phyloP scores from a whole-genome alignment of 2,329 filamentous ascomycete species.

The Cercospora brassicicola region DNA sequence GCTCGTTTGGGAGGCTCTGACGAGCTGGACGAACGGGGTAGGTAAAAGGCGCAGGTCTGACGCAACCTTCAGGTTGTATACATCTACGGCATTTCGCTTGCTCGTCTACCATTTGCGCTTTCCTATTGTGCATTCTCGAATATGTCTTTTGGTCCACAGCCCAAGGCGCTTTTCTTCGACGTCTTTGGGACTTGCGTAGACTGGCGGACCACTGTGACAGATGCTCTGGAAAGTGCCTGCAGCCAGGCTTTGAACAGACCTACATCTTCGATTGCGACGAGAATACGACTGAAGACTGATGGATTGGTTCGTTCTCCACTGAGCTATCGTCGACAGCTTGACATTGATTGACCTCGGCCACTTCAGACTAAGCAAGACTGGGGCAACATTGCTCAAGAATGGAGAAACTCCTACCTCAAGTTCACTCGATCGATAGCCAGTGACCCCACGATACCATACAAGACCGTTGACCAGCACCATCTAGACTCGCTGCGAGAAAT shows the following conservation, averaged over 20 bases:
- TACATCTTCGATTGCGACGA: constrained; percentile 48
- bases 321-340: too few relatives aligned
- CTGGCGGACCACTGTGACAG: constrained; percentile 68
- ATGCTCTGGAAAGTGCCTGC: constrained; percentile 57
- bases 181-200: constrained; percentile 79
- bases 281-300: constrained; percentile 50
- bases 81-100: neutral
- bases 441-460: constrained; percentile 51
- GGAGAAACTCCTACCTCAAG: constrained; percentile 57
- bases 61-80: neutral
- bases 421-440: constrained; percentile 58
- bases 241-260: constrained; percentile 50
- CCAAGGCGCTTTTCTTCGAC: constrained; percentile 67
- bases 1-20: constrained; percentile 1
- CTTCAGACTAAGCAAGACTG: constrained; percentile 53
- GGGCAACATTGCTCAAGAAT: constrained; percentile 54
- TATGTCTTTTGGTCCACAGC: constrained; percentile 39
- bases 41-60: constrained; percentile 6
- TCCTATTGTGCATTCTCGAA: neutral
- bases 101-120: neutral
- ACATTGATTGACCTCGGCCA: too few relatives aligned
- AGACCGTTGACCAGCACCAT: constrained; percentile 72
- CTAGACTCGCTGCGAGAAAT: constrained; percentile 61
- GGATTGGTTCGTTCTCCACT: constrained; percentile 41
- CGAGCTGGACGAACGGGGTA: constrained; percentile 2